A percentile compares a stretch with the other conserved stretches of the same genome.
phyloP scores from a whole-genome alignment of 257 asterid species.

The Nicotiana tabacum region DNA sequence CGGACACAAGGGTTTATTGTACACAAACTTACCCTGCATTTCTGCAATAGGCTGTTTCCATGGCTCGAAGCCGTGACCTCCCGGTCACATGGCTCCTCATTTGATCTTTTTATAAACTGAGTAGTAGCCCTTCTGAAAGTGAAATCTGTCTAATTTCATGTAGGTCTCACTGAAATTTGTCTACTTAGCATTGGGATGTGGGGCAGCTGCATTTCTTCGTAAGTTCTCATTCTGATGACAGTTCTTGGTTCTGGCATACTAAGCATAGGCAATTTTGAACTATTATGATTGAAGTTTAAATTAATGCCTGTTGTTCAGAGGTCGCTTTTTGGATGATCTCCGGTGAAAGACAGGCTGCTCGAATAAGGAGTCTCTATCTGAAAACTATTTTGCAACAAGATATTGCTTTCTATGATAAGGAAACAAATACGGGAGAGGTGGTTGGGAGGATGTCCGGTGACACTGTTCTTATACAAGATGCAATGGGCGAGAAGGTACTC shows the following conservation, averaged over 20 bases:
- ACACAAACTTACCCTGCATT: too few species aligned
- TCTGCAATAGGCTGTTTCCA: too few species aligned
- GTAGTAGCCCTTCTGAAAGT: neutral
- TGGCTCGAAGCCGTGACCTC: too few species aligned
- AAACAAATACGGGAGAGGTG: constrained; percentile 78
- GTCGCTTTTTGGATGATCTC: constrained; percentile 89
- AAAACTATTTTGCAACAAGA: constrained; percentile 71
- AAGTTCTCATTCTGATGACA: constrained; percentile 18
- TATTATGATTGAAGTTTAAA: neutral
- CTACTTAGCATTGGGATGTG: constrained; percentile 67
- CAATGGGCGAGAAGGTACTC: constrained; percentile 84
- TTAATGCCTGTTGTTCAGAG: constrained; percentile 35
- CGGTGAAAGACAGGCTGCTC: constrained; percentile 85
- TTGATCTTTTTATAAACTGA: neutral
- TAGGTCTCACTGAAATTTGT: constrained; percentile 67
- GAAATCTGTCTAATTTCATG: neutral
- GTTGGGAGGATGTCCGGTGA: constrained; percentile 90
- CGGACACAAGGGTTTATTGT: too few species aligned
- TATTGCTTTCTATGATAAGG: constrained; percentile 73
- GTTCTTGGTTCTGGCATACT: neutral
- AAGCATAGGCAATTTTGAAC: neutral
- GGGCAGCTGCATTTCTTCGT: constrained; percentile 69
- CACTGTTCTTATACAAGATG: constrained; percentile 89
- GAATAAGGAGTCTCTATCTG: constrained; percentile 65
- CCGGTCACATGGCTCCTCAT: too few species aligned